Evolutionary conservation across 1,139 yeast genomes (phyloP), one percentile per base, ranked within the genome.

Genomic region (Pichia sp.): DNA sequence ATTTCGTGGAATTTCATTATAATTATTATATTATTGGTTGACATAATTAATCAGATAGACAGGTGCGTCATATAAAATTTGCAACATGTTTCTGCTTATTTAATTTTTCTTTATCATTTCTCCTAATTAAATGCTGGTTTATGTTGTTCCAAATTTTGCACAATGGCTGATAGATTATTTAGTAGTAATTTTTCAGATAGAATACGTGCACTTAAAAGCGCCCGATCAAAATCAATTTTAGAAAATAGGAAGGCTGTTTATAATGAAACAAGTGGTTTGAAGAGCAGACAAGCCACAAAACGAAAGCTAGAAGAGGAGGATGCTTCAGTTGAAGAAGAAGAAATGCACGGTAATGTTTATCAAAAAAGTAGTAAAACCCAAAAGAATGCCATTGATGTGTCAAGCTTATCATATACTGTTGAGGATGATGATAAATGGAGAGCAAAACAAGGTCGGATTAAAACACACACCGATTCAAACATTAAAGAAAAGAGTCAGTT

Each of bases 381-480:
- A n/a, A n/a, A n/a, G n/a, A n/a, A n/a, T n/a, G n/a, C 78, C 20
- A 55, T 65, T 39, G 66, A 73, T 41, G 74, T 76, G 5, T 66
- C 23, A n/a, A 26, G 20, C 7, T 25, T 84, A 70, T 76, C 74
- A 41, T 86, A 84, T 67, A 74, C 87, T 0, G 73, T 84, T 3
- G 81, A 78, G 46, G 86, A 87, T 45, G 74, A 79, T 44, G 87
- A 82, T 53, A 68, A 69, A 44, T 85, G 94, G 92, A 76, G 76
- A 27, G 65, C 62, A 33, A 72, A 68, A 50, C 62, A 65, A 42
- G 61, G 59, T 32, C 55, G 51, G 28, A 67, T 60, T 33, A 56
- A 54, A 6, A n/a, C 25, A 8, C 43, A 45, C 20, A 8, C n/a
- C n/a, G n/a, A n/a, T 11, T 11, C 20, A 31, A 66, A 54, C 52